Base-by-base conservation (phyloP, 139 green algal species). In the Chlamydomonas schloesseri region DNA sequence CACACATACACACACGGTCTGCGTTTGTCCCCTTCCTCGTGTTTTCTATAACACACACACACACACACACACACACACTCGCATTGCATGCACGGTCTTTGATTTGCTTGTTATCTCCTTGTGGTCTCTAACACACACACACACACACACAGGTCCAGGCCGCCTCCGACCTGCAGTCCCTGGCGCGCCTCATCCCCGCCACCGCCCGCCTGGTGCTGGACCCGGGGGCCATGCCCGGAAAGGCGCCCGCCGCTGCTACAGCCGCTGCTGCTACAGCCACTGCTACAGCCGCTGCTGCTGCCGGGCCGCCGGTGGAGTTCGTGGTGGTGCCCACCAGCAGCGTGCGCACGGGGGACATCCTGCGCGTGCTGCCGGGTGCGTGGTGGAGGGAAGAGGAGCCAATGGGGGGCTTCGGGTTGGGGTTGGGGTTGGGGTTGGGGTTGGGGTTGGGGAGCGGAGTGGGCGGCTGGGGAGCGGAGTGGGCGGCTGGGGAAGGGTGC, bases 341-440 rank as follows among this genome's bases (percentile, higher is more conserved):
- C 55, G 88, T 96, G 29, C 55, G 90, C 3, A 34, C 68, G 34
- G 94, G 94, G 0, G 95, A 97, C 74, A 50, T 96, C 8, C 81
- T 99, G 69, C 90, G 92, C 6, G 95, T 99, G 71, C 93, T 98
- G 84, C 96, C 97, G 20, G 95, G 97, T 87, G 67, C 42, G 86
- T 50, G 62, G 34, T 0, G 21, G 23, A 6, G 60, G 60, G 26
- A 69, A 21, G 65, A 28, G 65, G 31, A 71, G 65, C 11, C 26
- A 3, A 71, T 13, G 65, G 65, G 65, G 31, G 31, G 65, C 10
- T 8, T 3, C 11, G 36, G 34, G 71, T 24, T 50, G 21, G 69
- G 69, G 24, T 9, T 18, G 69, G 69, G 69, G 69, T n/a, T n/a
- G n/a, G n/a, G n/a, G n/a, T n/a, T n/a, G n/a, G n/a, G n/a, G n/a